Percentiles rank a stretch among this genome's conserved stretches.
These are phyloP conservation scores for Talaromyces trachyspermus DNA, from an alignment of 495 filamentous ascomycete species.

Conservation along the genomic window DNA sequence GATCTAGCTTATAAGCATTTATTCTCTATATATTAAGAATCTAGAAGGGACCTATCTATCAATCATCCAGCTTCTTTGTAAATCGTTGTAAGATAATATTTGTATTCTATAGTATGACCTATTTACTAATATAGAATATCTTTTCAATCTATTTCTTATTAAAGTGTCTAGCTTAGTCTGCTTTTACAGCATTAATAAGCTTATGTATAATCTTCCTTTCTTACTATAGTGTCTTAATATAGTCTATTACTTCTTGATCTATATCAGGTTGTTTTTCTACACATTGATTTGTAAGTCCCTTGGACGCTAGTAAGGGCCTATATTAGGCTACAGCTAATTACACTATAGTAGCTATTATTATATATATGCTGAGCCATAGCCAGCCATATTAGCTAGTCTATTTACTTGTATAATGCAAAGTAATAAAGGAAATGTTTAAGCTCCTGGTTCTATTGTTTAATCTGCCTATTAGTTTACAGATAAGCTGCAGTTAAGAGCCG, in stretches of 20 bases:
- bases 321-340: too few relatives aligned
- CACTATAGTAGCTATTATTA: too few relatives aligned
- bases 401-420: conserved; percentile 14
- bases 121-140: too few relatives aligned
- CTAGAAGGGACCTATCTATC: not conserved
- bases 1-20: not conserved
- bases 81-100: not conserved
- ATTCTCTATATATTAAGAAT: not conserved
- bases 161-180: not conserved
- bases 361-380: conserved; percentile 11
- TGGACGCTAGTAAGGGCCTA: not conserved
- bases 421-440: too few relatives aligned
- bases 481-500: conserved; percentile 12
- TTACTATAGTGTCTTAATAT: not conserved
- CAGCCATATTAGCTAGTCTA: conserved; percentile 15
- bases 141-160: too few relatives aligned
- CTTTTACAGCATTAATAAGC: not conserved
- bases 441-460: conserved; percentile 2
- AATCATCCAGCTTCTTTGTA: not conserved
- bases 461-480: conserved; percentile 3
- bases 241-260: not conserved
- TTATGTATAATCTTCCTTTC: not conserved
- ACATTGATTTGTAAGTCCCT: not conserved
- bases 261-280: too few relatives aligned
- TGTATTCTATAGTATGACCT: not conserved